These are phyloP conservation scores for Suillus subaureus DNA, from an alignment of 768 basidiomycete genomes.

Conservation along the genomic window DNA sequence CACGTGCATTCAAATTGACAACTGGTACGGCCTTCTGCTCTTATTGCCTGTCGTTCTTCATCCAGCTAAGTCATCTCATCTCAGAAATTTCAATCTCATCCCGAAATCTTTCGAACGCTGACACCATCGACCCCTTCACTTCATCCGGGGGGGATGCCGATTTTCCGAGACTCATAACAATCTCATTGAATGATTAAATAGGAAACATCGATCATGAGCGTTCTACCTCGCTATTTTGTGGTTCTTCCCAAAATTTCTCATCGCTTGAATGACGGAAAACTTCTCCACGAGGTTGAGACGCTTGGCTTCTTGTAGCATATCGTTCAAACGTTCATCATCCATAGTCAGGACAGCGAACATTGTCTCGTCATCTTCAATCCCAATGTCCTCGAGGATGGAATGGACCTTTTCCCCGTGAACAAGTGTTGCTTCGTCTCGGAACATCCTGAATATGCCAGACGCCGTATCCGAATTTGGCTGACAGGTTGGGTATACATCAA, in stretches of 20 bases:
- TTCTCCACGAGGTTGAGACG: not conserved
- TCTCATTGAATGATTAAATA: not conserved
- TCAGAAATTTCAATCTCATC: conserved; percentile 75
- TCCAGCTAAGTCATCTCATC: conserved; percentile 80
- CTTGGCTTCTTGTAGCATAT: not conserved
- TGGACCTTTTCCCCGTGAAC: not conserved
- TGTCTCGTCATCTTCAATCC: not conserved
- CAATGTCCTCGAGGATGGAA: not conserved
- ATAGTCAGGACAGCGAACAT: not conserved
- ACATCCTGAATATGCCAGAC: not conserved
- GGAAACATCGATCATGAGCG: not conserved
- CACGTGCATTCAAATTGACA: conserved; percentile 69
- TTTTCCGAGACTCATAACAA: not conserved
- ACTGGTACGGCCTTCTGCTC: conserved; percentile 35
- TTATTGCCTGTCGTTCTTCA: conserved; percentile 67
- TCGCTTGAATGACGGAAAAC: not conserved
- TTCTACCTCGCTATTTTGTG: not conserved
- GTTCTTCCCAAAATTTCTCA: not conserved
- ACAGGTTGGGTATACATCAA: not conserved
- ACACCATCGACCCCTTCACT: conserved; percentile 38
- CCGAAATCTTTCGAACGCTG: conserved; percentile 78
- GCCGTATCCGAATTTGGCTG: not conserved
- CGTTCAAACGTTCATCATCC: not conserved
- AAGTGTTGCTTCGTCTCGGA: not conserved
- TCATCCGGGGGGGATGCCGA: not conserved